These are phyloP conservation scores for Phytophthora brassicae DNA, from an alignment of 352 stramenopile genomes.

Conservation along the genomic window DNA sequence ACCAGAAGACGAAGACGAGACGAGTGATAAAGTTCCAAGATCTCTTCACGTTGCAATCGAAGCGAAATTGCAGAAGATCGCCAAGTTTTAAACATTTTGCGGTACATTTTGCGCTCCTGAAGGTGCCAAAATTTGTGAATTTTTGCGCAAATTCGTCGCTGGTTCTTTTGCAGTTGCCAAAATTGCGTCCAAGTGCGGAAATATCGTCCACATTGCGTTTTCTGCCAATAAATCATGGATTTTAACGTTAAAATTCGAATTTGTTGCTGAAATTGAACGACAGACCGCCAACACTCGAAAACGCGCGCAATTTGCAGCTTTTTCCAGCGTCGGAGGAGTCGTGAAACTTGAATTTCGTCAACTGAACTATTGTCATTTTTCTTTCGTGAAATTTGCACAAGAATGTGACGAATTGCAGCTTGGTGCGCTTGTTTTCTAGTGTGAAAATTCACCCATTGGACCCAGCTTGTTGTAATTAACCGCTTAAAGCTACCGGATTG, in stretches of 20 bases:
- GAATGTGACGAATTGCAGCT: slow-evolving; percentile 12
- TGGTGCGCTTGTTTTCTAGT: slow-evolving; percentile 15
- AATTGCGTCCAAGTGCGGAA: slow-evolving; percentile 32
- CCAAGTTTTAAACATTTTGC: slow-evolving; percentile 11
- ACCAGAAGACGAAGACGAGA: slow-evolving; percentile 33
- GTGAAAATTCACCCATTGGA: slow-evolving; percentile 27
- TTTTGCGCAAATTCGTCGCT: slow-evolving; percentile 5
- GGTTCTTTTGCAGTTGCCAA: slow-evolving; percentile 4
- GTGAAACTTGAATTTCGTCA: neutral
- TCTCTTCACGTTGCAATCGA: slow-evolving; percentile 16
- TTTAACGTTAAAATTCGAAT: slow-evolving; percentile 19
- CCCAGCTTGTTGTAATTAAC: slow-evolving; percentile 24
- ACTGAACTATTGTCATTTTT: slow-evolving; percentile 6
- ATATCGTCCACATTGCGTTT: slow-evolving; percentile 2
- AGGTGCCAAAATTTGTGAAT: too few species aligned
- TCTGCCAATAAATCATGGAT: slow-evolving; percentile 39
- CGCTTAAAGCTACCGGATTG: slow-evolving; percentile 9
- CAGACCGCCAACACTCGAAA: slow-evolving; percentile 23
- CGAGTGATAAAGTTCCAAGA: slow-evolving; percentile 32
- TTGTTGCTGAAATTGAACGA: neutral
- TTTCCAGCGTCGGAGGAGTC: slow-evolving; percentile 32
- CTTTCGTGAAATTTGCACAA: slow-evolving; percentile 4
- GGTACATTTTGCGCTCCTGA: neutral
- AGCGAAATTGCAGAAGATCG: slow-evolving; percentile 1
- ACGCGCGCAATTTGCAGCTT: slow-evolving; percentile 10